Base-by-base conservation (phyloP, 768 basidiomycete genomes). In the Mycena rebaudengoi region DNA sequence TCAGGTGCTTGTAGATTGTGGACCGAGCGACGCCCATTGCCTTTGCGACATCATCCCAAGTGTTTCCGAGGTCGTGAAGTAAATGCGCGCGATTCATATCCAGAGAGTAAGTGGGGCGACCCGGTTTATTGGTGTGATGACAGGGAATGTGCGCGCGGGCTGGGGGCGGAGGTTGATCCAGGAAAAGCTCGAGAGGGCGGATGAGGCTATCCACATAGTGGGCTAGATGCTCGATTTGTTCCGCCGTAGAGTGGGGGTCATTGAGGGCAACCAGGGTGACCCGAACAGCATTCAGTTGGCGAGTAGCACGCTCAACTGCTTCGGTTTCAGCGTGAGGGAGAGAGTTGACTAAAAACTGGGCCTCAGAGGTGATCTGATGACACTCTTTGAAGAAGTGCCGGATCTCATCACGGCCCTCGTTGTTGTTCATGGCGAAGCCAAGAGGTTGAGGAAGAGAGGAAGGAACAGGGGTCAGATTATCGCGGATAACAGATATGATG, bases 11-110 rank as follows among this genome's bases (percentile, higher is more conserved):
- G 25, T 71, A 72, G 0, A 75, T 20, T 3, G 74, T 73, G 23
- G 32, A 25, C 1, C 66, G 32, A 18, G 18, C 32, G 7, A 73
- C 58, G 2, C 73, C 74, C 60, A 73, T 60, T 13, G 74, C 70
- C 0, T 58, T 44, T 0, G 70, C 69, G 25, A 76, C 69, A 25
- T 56, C 60, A 12, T 69, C 60, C 73, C 71, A 76, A 6, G 66
- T 54, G 20, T 71, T 65, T 12, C 74, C 75, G 53, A 73, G 56
- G 28, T 73, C 60, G 45, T 76, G 74, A 0, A 76, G 66, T 33
- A 69, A 57, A 2, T 48, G 14, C 5, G 71, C 70, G 0, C 69
- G 59, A 16, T 69, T 53, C 3, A 75, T 44, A 55, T 76, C 66
- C 1, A 75, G 26, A 3, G 37, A 21, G 33, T 66, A 73, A 18